Evolutionary conservation across 140 eudicot genomes (phyloP).

Genomic region (Stevia rebaudiana): DNA sequence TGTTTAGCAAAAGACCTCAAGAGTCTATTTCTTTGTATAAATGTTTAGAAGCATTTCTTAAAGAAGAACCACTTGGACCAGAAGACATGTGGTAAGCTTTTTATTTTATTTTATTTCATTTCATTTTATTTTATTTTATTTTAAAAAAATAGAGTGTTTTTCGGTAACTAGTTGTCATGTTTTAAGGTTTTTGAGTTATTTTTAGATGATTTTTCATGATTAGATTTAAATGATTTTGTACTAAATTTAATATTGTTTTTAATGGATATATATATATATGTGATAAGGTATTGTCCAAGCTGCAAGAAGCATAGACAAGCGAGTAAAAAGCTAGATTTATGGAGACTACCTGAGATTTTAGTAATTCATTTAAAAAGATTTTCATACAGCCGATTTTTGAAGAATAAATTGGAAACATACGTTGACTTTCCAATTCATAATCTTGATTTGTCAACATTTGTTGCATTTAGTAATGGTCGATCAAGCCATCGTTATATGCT

Average conservation of each 20-base stretch:
- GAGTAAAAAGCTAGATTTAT: constrained; percentile 78
- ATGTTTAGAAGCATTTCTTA: constrained; percentile 86
- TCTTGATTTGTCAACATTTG: constrained; percentile 57
- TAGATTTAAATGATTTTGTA: too few species aligned
- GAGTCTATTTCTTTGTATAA: constrained; percentile 66
- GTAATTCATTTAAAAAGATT: constrained; percentile 94
- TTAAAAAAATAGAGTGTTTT: neutral
- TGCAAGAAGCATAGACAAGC: constrained; percentile 93
- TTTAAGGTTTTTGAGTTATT: neutral
- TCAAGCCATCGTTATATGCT: constrained; percentile 52
- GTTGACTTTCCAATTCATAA: constrained; percentile 76
- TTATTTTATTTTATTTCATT: too few species aligned
- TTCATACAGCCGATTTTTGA: constrained; percentile 68
- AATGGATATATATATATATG: constrained; percentile 1
- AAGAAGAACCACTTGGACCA: constrained; percentile 97
- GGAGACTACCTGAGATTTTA: constrained; percentile 91
- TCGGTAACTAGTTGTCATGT: neutral
- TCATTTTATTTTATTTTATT: too few species aligned
- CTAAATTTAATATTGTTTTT: neutral
- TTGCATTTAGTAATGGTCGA: constrained; percentile 38
- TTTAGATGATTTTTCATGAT: neutral
- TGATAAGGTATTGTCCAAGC: constrained; percentile 76
- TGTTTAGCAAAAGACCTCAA: constrained; percentile 40
- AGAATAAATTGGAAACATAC: constrained; percentile 76
- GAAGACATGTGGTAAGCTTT: constrained; percentile 94